phyloP scores from a whole-genome alignment of 768 basidiomycete genomes.

The Suillus clintonianus region DNA sequence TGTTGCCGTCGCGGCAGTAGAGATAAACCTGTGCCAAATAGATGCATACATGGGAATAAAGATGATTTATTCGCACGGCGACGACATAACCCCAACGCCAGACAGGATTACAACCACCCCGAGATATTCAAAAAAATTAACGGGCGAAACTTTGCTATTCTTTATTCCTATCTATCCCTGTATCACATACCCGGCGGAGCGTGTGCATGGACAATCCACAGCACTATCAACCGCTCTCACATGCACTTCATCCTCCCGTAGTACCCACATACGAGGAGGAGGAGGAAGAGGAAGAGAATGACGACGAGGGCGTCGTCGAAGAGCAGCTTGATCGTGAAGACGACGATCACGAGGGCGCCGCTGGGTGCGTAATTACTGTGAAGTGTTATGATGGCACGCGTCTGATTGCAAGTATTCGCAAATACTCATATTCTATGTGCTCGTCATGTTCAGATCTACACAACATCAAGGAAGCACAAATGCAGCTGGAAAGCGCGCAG shows the following conservation, averaged over 20 bases:
- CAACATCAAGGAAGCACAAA: constrained; percentile 13
- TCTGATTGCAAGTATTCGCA: constrained; percentile 13
- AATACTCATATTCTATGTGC: constrained; percentile 3
- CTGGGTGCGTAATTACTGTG: constrained; percentile 30
- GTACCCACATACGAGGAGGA: constrained; percentile 49
- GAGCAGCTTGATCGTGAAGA: constrained; percentile 60
- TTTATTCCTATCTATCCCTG: constrained; percentile 5
- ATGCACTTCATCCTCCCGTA: constrained; percentile 66
- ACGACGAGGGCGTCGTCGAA: constrained; percentile 73
- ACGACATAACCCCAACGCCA: constrained; percentile 3
- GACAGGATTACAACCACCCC: constrained; percentile 7
- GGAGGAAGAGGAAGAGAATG: constrained; percentile 67
- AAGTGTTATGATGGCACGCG: constrained; percentile 4
- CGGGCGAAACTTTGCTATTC: constrained; percentile 9
- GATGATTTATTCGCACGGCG: constrained; percentile 6
- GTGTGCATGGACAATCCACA: constrained; percentile 65
- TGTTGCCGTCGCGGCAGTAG: neutral
- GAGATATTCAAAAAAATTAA: constrained; percentile 8
- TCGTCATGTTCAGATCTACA: constrained; percentile 23
- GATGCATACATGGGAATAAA: constrained; percentile 1
- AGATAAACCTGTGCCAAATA: constrained; percentile 6
- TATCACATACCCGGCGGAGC: constrained; percentile 7
- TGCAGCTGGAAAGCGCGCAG: constrained; percentile 19
- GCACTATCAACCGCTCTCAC: constrained; percentile 79
- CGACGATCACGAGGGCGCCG: constrained; percentile 40